Base-by-base conservation (phyloP, 805 yeast species). In the Zygosaccharomyces siamensis region DNA sequence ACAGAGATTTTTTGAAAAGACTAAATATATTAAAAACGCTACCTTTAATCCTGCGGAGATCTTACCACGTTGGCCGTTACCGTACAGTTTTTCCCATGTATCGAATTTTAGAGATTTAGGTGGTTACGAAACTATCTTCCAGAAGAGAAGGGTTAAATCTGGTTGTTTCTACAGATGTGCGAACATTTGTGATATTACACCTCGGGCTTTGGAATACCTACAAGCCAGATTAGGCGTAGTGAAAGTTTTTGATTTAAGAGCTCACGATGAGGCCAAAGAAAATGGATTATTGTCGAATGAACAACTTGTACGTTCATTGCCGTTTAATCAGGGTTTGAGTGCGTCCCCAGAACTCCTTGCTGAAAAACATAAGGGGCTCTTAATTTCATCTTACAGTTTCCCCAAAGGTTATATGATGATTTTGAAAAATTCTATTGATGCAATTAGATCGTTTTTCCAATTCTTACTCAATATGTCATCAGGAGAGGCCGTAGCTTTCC, bases 21-120 rank as follows among this genome's bases (percentile, higher is more conserved):
- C 47, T 7, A 35, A 44, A 30, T 39, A 41, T 35, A 57, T 58
- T 23, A 33, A 30, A 14, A 50, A 43, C 2, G 41, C 50, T 27
- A 12, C 31, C n/a, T n/a, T 21, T 24, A 55, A 53, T 41, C 55
- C 60, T 10, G 50, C 58, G 1, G 51, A 47, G 11, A 35, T 50
- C n/a, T 39, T 45, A 18, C 42, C 57, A 2, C 54, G 66, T 21
- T 59, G 62, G 62, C 60, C 62, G 4, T 53, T 60, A 16, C 60
- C 63, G 4, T 48, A 51, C 40, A 45, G 46, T 1, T 54, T 53
- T 28, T 60, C 64, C 2, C 52, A 55, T 5, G 77, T 86, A 18
- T 65, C 76, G 36, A 88, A 88, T 58, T 84, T 86, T 58, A 73
- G 96, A 53, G 96, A 89, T 59, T 61, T 83, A 48, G 96, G 96